These are phyloP conservation scores for Aureobasidium sp. DNA, from an alignment of 2,329 filamentous ascomycete genomes.

Conservation along the genomic window DNA sequence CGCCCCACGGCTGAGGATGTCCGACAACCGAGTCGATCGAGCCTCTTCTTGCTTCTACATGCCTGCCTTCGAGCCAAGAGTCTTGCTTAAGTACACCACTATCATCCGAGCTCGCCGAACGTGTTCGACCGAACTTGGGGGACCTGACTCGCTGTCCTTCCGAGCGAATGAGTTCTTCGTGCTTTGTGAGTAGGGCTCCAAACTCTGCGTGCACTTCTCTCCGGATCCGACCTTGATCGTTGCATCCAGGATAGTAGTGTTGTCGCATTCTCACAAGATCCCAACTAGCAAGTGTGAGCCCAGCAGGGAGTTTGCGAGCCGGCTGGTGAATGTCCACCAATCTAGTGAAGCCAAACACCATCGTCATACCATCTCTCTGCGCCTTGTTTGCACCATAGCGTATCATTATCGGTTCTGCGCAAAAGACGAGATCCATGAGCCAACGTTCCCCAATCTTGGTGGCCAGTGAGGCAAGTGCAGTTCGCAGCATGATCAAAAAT, in stretches of 20 bases:
- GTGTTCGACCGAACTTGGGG: slow-evolving; percentile 13
- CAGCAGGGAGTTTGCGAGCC: slow-evolving; percentile 21
- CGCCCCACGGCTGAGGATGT: slow-evolving; percentile 27
- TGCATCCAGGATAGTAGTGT: slow-evolving; percentile 37
- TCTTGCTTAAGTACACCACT: slow-evolving; percentile 22
- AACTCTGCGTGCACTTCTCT: slow-evolving; percentile 43
- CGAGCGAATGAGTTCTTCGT: slow-evolving; percentile 16
- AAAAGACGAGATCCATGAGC: slow-evolving; percentile 38
- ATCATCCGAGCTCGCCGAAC: slow-evolving; percentile 8
- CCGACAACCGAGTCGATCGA: not conserved
- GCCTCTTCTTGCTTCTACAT: not conserved
- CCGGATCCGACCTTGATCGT: slow-evolving; percentile 39
- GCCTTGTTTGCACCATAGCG: slow-evolving; percentile 24
- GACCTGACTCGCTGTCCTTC: slow-evolving; percentile 12
- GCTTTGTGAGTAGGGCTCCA: slow-evolving; percentile 31
- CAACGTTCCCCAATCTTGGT: slow-evolving; percentile 34
- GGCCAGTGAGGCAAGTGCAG: slow-evolving; percentile 26
- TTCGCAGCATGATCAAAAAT: slow-evolving; percentile 32
- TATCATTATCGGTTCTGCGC: slow-evolving; percentile 32
- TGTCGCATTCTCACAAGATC: slow-evolving; percentile 39
- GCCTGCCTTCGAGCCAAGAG: slow-evolving; percentile 20
- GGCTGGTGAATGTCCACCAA: slow-evolving; percentile 37
- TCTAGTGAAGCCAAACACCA: slow-evolving; percentile 39
- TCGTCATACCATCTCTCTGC: slow-evolving; percentile 27
- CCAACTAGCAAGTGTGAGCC: slow-evolving; percentile 17